Evolutionary conservation across 73 alveolate genomes (phyloP).

Genomic region (Paramecium tetraurelia): DNA sequence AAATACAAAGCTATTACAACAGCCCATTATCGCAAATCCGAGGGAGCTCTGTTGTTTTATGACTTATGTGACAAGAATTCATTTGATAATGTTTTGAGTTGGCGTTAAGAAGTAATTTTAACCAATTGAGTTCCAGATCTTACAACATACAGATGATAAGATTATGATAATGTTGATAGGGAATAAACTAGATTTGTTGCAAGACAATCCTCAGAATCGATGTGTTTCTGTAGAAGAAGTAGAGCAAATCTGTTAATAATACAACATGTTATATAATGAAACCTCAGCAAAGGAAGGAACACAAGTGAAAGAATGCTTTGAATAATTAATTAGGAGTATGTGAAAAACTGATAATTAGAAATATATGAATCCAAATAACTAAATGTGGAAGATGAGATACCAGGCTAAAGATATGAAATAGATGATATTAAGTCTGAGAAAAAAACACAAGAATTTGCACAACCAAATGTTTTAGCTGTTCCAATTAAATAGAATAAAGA

Average conservation of each 20-base stretch:
- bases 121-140: not conserved
- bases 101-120: constrained; percentile 69
- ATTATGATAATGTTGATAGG: constrained; percentile 75
- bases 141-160: constrained; percentile 64
- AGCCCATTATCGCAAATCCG: constrained; percentile 72
- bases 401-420: not conserved
- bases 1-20: constrained; percentile 57
- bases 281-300: constrained; percentile 61
- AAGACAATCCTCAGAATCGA: constrained; percentile 41
- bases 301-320: constrained; percentile 53
- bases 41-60: constrained; percentile 73
- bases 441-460: not conserved
- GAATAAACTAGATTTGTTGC: constrained; percentile 66
- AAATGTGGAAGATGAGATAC: not conserved
- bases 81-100: constrained; percentile 62
- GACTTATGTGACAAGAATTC: constrained; percentile 67
- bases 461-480: not conserved
- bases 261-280: constrained; percentile 46
- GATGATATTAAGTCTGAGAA: not conserved
- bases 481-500: not conserved
- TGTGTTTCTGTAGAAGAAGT: constrained; percentile 46
- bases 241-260: constrained; percentile 1
- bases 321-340: constrained; percentile 33
- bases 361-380: not conserved
- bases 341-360: not conserved